A percentile compares a stretch with the other conserved stretches of the same genome.
Conservation (phyloP, 306 rosid species). For the Prinsepia uniflora region DNA sequence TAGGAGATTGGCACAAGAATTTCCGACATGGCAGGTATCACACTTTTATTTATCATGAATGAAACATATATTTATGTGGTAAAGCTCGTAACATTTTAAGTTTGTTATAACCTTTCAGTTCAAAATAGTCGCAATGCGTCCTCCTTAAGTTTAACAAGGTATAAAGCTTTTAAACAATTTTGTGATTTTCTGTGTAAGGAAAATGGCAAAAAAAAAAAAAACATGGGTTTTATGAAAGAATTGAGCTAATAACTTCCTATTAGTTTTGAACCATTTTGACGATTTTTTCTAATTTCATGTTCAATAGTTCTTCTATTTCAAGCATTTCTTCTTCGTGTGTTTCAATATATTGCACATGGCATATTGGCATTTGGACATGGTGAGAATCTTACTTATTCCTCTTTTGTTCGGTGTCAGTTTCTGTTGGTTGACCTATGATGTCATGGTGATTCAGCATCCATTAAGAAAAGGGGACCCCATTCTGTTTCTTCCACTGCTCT, state of each 20-base stretch:
- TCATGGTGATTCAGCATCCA: slow-evolving; percentile 83
- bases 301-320: not conserved
- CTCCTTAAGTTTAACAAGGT: too few relatives aligned
- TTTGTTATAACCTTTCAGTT: not conserved
- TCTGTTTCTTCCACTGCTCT: slow-evolving; percentile 79
- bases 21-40: slow-evolving; percentile 93
- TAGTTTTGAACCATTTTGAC: not conserved
- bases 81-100: not conserved
- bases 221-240: not conserved
- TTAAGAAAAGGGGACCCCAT: slow-evolving; percentile 63
- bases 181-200: not conserved
- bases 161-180: not conserved
- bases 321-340: not conserved
- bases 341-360: not conserved
- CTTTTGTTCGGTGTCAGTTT: slow-evolving; percentile 43
- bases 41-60: not conserved
- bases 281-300: not conserved
- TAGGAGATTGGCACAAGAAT: slow-evolving; percentile 75
- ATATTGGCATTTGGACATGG: not conserved
- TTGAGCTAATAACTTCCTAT: not conserved
- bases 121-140: too few relatives aligned
- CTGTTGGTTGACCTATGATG: slow-evolving; percentile 86
- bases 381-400: slow-evolving; percentile 22
- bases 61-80: slow-evolving; percentile 10
- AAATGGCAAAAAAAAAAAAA: too few relatives aligned